phyloP scores from a whole-genome alignment of 2,329 filamentous ascomycete species.

The Trichocomaceae sp. region DNA sequence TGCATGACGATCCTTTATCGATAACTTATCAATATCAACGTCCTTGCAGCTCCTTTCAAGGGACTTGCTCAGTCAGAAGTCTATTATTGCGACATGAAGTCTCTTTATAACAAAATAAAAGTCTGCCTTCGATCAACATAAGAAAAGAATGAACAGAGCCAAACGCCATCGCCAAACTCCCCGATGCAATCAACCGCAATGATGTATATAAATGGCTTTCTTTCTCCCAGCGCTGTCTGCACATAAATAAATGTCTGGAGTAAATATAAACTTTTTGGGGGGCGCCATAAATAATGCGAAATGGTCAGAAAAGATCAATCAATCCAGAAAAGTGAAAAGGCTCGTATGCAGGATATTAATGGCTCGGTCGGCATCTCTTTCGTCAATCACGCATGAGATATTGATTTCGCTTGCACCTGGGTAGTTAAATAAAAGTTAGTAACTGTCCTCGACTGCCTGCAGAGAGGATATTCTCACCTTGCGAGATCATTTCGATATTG shows the following conservation, averaged over 20 bases:
- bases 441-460: constrained; percentile 4
- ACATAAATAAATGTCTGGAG: not conserved
- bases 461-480: constrained; percentile 56
- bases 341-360: constrained; percentile 96
- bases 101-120: not conserved
- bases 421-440: constrained; percentile 14
- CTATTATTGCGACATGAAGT: too few relatives aligned
- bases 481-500: constrained; percentile 99
- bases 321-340: constrained; percentile 92
- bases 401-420: constrained; percentile 96
- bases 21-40: not conserved
- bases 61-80: not conserved
- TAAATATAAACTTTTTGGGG: not conserved
- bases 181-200: not conserved
- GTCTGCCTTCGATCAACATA: not conserved
- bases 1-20: not conserved
- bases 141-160: not conserved
- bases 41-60: not conserved
- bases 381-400: constrained; percentile 95
- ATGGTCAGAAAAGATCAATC: constrained; percentile 9
- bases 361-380: constrained; percentile 80
- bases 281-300: not conserved
- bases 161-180: not conserved
- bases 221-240: not conserved
- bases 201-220: not conserved